Percentiles rank a stretch among this genome's conserved stretches.
Conservation (phyloP, 495 filamentous ascomycete species). For the Viridothelium virens region DNA sequence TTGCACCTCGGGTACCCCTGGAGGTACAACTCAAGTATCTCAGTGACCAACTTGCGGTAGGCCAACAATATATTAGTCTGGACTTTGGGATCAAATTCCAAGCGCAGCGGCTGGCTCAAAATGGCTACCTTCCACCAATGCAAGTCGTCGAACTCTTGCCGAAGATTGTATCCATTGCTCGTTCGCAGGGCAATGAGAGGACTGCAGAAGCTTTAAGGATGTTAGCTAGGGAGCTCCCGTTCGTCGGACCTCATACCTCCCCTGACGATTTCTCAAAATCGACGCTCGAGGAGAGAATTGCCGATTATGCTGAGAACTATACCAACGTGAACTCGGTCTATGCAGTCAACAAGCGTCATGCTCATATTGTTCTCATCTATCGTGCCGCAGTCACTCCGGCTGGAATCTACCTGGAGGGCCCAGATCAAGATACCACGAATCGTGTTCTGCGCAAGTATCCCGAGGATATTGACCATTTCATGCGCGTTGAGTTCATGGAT, state of each 20-base stretch:
- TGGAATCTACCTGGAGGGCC: conserved; percentile 61
- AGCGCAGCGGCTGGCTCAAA: conserved; percentile 46
- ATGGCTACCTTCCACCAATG: conserved; percentile 44
- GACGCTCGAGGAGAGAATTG: conserved; percentile 41
- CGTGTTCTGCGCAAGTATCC: conserved; percentile 65
- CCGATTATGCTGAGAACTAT: conserved; percentile 35
- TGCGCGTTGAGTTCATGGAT: conserved; percentile 64
- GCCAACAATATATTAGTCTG: conserved; percentile 18
- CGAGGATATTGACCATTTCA: conserved; percentile 54
- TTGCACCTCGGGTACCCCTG: conserved; percentile 15
- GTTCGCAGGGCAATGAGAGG: conserved; percentile 26
- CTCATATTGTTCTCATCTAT: conserved; percentile 44
- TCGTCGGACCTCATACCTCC: conserved; percentile 43
- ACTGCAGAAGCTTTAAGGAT: conserved; percentile 43
- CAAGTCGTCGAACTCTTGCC: conserved; percentile 39
- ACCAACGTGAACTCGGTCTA: conserved; percentile 24
- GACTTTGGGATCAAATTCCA: conserved; percentile 42
- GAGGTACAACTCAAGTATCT: conserved; percentile 20
- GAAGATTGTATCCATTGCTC: conserved; percentile 19
- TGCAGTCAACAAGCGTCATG: conserved; percentile 28
- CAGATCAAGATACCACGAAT: conserved; percentile 62
- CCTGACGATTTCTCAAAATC: conserved; percentile 37
- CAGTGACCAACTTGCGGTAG: conserved; percentile 22
- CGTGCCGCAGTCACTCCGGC: conserved; percentile 60
- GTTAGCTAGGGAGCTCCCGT: conserved; percentile 43